Evolutionary conservation across 78 protist genomes (phyloP).

Genomic region (Pigoraptor vietnamica): DNA sequence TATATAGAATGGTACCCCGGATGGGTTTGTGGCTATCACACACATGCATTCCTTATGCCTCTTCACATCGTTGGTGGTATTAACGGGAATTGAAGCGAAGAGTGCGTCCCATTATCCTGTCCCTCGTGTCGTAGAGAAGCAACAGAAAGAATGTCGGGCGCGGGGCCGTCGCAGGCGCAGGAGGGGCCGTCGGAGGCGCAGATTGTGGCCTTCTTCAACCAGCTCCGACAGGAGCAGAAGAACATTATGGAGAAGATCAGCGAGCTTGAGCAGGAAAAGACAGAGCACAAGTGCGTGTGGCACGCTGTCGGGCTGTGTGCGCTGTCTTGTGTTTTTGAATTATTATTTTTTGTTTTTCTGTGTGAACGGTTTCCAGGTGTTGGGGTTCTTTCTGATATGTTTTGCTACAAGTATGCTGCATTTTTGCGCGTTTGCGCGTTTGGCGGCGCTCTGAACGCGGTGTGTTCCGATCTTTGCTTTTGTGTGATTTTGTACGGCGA

Average conservation of each 20-base stretch:
- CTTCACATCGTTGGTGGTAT: too few relatives aligned
- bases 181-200: background rate
- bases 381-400: background rate
- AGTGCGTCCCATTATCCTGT: too few relatives aligned
- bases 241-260: background rate
- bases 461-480: too few relatives aligned
- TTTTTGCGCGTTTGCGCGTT: too few relatives aligned
- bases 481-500: too few relatives aligned
- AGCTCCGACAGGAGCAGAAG: constrained; percentile 4
- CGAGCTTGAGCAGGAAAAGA: constrained; percentile 13
- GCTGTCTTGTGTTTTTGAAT: background rate
- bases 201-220: background rate
- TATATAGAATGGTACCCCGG: too few relatives aligned
- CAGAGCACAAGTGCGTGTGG: constrained; percentile 27
- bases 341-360: background rate
- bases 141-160: too few relatives aligned
- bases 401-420: background rate
- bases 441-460: too few relatives aligned
- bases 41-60: too few relatives aligned
- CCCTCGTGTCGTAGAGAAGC: too few relatives aligned
- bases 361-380: background rate
- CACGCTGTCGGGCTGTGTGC: background rate
- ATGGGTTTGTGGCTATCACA: too few relatives aligned
- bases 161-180: background rate
- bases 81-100: too few relatives aligned